A percentile compares a stretch with the other conserved stretches of the same genome.
Evolutionary conservation across 2,329 filamentous ascomycete genomes (phyloP).

Genomic region (Lecanicillium sp.): DNA sequence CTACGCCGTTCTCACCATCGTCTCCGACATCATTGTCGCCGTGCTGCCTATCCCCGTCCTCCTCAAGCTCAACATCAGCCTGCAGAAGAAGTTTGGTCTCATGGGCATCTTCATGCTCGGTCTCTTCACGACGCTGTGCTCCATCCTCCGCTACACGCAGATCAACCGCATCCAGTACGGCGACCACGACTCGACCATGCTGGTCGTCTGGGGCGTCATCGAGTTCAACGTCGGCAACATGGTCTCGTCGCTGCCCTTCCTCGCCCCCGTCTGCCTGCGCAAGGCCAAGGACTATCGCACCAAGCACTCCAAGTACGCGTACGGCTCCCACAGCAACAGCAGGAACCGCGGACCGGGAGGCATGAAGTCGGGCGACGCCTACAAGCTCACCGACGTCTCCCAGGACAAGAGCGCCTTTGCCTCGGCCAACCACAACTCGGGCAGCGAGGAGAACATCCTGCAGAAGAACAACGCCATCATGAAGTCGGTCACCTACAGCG

Average conservation of each 20-base stretch:
- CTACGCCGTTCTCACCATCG: conserved; percentile 45
- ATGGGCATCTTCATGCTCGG: conserved; percentile 47
- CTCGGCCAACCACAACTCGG: conserved; percentile 21
- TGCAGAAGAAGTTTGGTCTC: conserved; percentile 43
- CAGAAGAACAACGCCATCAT: conserved; percentile 29
- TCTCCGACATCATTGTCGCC: conserved; percentile 44
- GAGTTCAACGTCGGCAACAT: conserved; percentile 52
- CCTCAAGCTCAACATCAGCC: conserved; percentile 41
- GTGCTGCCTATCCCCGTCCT: conserved; percentile 45
- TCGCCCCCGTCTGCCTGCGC: conserved; percentile 37
- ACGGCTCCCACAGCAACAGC: conserved; percentile 23
- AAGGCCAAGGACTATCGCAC: conserved; percentile 37
- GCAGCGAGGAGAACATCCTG: conserved; percentile 36
- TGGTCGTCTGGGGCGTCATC: conserved; percentile 51
- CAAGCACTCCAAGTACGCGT: conserved; percentile 28
- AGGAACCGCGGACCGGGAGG: conserved; percentile 17
- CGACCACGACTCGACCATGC: conserved; percentile 50
- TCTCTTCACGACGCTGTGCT: conserved; percentile 50
- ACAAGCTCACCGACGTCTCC: conserved; percentile 35
- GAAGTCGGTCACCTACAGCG: conserved; percentile 38
- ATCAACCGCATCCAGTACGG: conserved; percentile 44
- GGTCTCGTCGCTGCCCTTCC: conserved; percentile 40
- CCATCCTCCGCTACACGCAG: conserved; percentile 45
- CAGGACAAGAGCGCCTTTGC: conserved; percentile 26
- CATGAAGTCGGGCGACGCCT: conserved; percentile 25